Base-by-base conservation (phyloP, 1,284 basidiomycete genomes). In the Earliella scabrosa region DNA sequence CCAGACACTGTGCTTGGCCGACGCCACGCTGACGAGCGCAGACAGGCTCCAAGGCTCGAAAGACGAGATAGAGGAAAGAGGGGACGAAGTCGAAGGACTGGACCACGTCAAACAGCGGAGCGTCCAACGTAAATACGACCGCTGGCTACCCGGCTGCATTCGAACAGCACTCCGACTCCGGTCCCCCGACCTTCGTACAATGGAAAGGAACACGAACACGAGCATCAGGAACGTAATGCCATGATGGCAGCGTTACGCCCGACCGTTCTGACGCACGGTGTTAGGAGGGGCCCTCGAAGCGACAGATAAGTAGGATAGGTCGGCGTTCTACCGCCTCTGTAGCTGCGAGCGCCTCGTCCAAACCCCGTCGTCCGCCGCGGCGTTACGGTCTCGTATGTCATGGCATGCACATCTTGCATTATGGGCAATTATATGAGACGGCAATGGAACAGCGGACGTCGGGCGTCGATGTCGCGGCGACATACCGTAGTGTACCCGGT, bases 271-370 rank as follows among this genome's bases (percentile, higher is more conserved):
- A 31, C n/a, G 39, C 36, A 35, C 46, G 55, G 53, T 26, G 29
- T 23, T 49, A 52, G 45, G 47, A 41, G 40, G 45, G 57, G 50
- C n/a, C 27, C 52, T 57, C 52, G 60, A 62, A 62, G 60, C 52
- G 20, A 48, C 54, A 62, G 55, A 50, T 54, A 48, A 50, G 52
- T 23, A 14, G 13, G 21, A 13, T 23, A 14, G 13, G 21, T 16
- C 31, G 31, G 45, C 32, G 41, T 44, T 47, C 51, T 59, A 59
- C 31, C 44, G 41, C 60, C 57, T 54, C 60, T 56, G 54, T 62
- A 59, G 54, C 60, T 59, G 54, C 60, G 60, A 56, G 60, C 57
- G 50, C 32, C 45, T 55, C 60, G 55, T 54, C 26, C 45, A 59
- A 59, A 29, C 50, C 34, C 60, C 60, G 40, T n/a, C 31, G 21